Conservation (phyloP, 2,329 filamentous ascomycete species). For the Atkinsonella texensis region DNA sequence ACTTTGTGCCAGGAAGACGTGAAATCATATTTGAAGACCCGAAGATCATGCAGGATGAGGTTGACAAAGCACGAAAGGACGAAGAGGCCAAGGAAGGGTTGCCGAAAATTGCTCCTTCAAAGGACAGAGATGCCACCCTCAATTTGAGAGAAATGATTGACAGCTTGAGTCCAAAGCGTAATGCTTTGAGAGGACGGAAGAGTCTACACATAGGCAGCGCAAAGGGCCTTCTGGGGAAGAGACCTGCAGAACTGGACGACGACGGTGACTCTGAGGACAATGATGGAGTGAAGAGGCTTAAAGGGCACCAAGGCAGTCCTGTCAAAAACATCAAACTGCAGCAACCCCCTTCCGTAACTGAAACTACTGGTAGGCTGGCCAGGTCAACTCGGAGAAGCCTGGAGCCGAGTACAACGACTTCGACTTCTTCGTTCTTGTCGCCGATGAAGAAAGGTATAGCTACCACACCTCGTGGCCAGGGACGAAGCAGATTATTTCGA, state of each 20-base stretch:
- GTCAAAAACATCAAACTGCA: conserved; percentile 64
- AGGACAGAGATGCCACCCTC: conserved; percentile 50
- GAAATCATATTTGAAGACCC: conserved; percentile 55
- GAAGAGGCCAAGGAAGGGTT: conserved; percentile 51
- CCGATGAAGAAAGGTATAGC: conserved; percentile 31
- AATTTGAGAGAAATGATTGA: conserved; percentile 69
- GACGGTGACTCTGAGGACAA: conserved; percentile 48
- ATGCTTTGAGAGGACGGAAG: conserved; percentile 53
- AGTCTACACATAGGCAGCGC: conserved; percentile 67
- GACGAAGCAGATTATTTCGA: conserved; percentile 41
- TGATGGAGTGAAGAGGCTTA: conserved; percentile 56
- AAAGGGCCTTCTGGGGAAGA: conserved; percentile 60
- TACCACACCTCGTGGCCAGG: conserved; percentile 44
- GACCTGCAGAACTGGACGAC: conserved; percentile 58
- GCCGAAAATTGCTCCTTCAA: conserved; percentile 29
- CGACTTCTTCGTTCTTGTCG: conserved; percentile 32
- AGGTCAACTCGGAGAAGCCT: conserved; percentile 36
- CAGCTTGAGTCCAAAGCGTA: conserved; percentile 66
- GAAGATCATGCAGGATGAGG: conserved; percentile 45
- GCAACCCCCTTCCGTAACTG: conserved; percentile 54
- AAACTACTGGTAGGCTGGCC: conserved; percentile 49
- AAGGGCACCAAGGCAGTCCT: conserved; percentile 59
- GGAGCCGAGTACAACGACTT: conserved; percentile 28
- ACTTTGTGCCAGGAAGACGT: conserved; percentile 46
- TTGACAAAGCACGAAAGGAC: conserved; percentile 46